These are phyloP conservation scores for Tetrapisispora namnaoensis DNA, from an alignment of 805 yeast species.

Conservation along the genomic window DNA sequence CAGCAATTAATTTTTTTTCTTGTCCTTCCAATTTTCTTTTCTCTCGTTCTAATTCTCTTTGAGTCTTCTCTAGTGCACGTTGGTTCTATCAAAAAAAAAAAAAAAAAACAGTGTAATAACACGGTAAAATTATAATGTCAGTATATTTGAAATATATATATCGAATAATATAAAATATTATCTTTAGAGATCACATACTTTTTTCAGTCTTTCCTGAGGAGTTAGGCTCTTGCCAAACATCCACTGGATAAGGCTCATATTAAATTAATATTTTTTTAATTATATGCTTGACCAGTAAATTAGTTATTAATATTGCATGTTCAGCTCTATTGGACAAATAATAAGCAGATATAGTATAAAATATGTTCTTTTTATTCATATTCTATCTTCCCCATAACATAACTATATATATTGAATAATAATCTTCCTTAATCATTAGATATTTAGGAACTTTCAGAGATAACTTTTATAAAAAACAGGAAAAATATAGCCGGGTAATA, in stretches of 20 bases:
- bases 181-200: conserved; percentile 28
- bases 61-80: conserved; percentile 88
- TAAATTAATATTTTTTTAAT: conserved; percentile 10
- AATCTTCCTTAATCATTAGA: no score
- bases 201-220: conserved; percentile 90
- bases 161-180: no score
- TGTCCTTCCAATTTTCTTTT: conserved; percentile 77
- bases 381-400: no score
- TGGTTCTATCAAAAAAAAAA: conserved; percentile 48
- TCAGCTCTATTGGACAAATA: neutral
- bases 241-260: conserved; percentile 74
- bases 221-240: conserved; percentile 88
- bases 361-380: no score
- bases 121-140: neutral
- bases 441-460: no score
- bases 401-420: no score
- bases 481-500: neutral
- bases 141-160: neutral
- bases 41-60: conserved; percentile 86
- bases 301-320: neutral
- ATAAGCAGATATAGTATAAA: no score
- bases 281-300: neutral
- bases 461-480: no score
- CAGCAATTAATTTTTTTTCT: conserved; percentile 77
- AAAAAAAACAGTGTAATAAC: neutral